phyloP scores from a whole-genome alignment of 1,284 basidiomycete genomes.

The Trichosporon coremiiforme region DNA sequence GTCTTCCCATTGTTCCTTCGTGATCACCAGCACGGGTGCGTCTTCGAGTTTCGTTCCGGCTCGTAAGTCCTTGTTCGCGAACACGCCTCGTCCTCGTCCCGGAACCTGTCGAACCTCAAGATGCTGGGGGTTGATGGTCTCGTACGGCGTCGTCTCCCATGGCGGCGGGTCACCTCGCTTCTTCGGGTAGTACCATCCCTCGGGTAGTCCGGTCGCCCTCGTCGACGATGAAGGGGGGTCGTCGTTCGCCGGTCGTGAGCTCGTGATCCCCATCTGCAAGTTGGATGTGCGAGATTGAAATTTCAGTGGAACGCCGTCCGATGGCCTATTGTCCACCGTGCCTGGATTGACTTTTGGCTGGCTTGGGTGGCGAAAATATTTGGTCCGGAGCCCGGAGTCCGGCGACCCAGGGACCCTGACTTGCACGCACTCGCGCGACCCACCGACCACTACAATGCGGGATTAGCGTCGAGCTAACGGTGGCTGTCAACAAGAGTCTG shows the following conservation, averaged over 20 bases:
- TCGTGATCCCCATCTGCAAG: conserved; percentile 13
- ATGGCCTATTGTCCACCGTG: neutral
- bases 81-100: conserved; percentile 51
- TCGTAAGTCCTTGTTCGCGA: conserved; percentile 63
- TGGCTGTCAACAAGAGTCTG: neutral
- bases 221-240: neutral
- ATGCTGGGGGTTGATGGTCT: conserved; percentile 50
- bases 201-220: neutral
- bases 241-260: conserved; percentile 11
- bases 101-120: conserved; percentile 46
- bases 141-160: conserved; percentile 11
- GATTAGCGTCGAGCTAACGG: neutral
- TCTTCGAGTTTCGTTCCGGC: conserved; percentile 73
- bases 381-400: neutral
- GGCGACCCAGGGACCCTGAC: neutral
- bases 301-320: conserved; percentile 10
- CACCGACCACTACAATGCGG: no score
- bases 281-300: conserved; percentile 9
- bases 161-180: neutral
- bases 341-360: conserved; percentile 1
- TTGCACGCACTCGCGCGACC: neutral
- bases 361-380: conserved; percentile 11
- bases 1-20: conserved; percentile 68
- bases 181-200: conserved; percentile 17
- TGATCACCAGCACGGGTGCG: conserved; percentile 81